Base-by-base conservation (phyloP, 495 filamentous ascomycete species). In the Annulohypoxylon moriforme region DNA sequence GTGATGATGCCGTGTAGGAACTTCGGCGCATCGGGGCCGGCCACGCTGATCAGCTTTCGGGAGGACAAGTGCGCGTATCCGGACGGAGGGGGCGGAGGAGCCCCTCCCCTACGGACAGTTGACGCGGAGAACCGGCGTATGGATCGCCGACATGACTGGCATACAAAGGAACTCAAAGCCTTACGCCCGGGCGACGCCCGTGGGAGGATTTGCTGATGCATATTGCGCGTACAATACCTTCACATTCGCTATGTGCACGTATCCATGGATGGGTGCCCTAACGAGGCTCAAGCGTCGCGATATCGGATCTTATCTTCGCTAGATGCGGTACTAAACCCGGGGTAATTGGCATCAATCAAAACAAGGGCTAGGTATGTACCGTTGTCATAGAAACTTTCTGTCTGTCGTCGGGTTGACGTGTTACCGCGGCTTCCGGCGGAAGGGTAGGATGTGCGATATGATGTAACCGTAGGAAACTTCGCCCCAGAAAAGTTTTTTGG, bases 1-100 rank as follows among this genome's bases (percentile, higher is more conserved):
- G 94, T 97, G 49, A 93, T 89, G 52, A 96, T 84, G 61, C 94
- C 94, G 80, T 98, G 95, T 11, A 99, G 89, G 82, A 91, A 98
- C 42, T 90, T 89, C 7, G 91, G 83, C 40, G 92, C 90, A 76
- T 98, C 96, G 53, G 81, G 79, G 47, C 96, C 96, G 49, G 89
- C 85, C 57, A 98, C 80, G 59, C 89, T 89, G 71, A 99, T 89
- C 33, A 99, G 85, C 25, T 88, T 87, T 25, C 96, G 92, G 74
- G 90, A 88, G 36, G 86, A 80, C 72, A 98, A 87, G 8, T 71
- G 77, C 9, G 86, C 80, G 65, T 85, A 65, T 49, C 85, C 89
- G 18, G 83, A 72, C 3, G 82, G 11, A 3, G 87, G 86, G 8
- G 86, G 76, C 13, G 73, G 70, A 29, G 73, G 63, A 0, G 66